Evolutionary conservation across 73 alveolate genomes (phyloP).

Genomic region (Breviolum minutum): DNA sequence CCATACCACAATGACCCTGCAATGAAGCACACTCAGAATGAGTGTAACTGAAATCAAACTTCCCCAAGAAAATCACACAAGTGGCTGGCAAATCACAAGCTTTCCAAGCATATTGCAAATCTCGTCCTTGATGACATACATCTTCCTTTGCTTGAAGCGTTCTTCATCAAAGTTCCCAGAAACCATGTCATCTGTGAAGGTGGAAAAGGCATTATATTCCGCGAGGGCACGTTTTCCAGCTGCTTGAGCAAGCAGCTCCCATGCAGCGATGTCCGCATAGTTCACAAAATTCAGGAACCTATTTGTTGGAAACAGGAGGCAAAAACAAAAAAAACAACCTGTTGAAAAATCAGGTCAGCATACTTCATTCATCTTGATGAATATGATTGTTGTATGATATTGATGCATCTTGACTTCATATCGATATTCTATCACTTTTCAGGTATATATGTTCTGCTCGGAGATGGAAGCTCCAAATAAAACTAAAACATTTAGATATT

Average conservation of each 20-base stretch:
- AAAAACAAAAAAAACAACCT: too few relatives aligned
- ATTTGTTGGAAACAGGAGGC: not conserved
- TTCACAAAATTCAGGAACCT: conserved; percentile 16
- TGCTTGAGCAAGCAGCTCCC: conserved; percentile 17
- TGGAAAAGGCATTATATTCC: not conserved
- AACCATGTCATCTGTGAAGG: not conserved
- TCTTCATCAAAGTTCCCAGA: not conserved
- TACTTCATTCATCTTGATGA: not conserved
- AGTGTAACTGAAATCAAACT: not conserved
- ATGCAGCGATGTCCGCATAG: not conserved
- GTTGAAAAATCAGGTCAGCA: not conserved
- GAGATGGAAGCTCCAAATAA: too few relatives aligned
- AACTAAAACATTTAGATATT: too few relatives aligned
- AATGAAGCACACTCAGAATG: too few relatives aligned
- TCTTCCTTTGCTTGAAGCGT: not conserved
- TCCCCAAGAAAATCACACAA: not conserved
- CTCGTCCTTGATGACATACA: not conserved
- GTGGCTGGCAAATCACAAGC: not conserved
- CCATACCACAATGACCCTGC: too few relatives aligned
- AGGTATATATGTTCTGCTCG: too few relatives aligned
- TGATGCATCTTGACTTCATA: too few relatives aligned
- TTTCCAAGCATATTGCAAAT: not conserved
- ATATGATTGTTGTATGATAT: too few relatives aligned
- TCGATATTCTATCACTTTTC: too few relatives aligned
- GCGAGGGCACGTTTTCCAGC: conserved; percentile 11